Evolutionary conservation across 495 filamentous ascomycete species (phyloP).

Genomic region (Alectoria sarmentosa): DNA sequence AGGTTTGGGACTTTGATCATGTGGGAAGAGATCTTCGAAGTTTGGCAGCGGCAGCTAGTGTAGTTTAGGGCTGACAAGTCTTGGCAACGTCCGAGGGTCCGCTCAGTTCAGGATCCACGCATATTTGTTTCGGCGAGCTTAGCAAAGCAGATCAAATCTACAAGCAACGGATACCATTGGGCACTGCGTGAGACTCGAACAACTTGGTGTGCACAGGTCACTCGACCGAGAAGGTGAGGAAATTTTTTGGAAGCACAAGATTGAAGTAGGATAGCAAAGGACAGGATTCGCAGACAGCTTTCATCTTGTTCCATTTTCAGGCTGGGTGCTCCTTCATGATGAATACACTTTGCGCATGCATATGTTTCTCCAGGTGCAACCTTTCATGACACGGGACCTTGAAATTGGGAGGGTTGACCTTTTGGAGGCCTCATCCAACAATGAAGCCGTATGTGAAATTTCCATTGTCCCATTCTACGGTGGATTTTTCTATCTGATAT

Average conservation of each 20-base stretch:
- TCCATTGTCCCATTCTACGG: background rate
- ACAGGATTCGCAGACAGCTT: background rate
- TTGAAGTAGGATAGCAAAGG: background rate
- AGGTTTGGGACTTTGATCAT: background rate
- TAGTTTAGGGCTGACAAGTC: conserved; percentile 3
- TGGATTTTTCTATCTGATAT: background rate
- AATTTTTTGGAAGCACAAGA: background rate
- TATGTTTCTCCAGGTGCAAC: background rate
- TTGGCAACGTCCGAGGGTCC: background rate
- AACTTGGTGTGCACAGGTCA: background rate
- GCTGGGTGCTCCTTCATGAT: background rate
- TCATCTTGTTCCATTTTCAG: background rate
- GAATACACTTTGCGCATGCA: background rate
- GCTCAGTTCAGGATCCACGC: background rate
- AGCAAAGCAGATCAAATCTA: background rate
- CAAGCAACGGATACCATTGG: background rate
- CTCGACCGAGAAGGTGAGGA: background rate
- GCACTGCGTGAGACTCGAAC: background rate
- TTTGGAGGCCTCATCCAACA: background rate
- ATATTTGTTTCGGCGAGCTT: background rate
- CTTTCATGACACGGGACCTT: background rate
- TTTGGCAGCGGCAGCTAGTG: background rate
- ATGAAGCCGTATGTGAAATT: background rate
- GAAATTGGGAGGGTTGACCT: background rate
- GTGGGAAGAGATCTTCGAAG: background rate